phyloP scores from a whole-genome alignment of 306 rosid species.

The Pyrus pyrifolia region DNA sequence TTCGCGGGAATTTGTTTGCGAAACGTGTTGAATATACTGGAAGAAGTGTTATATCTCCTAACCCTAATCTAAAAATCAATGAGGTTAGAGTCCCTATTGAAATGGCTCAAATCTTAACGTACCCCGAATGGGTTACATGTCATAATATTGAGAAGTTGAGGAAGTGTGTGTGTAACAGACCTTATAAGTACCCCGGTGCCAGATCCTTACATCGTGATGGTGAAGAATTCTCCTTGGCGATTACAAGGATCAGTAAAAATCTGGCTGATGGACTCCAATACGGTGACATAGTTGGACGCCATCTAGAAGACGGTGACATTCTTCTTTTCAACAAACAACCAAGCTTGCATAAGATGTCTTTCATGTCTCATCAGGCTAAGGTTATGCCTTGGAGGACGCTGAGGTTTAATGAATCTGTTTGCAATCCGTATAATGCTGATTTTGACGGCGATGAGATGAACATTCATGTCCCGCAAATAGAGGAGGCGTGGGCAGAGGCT shows the following conservation, averaged over 20 bases:
- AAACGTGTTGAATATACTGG: constrained; percentile 94
- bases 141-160: constrained; percentile 88
- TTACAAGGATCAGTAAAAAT: constrained; percentile 32
- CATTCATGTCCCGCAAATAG: constrained; percentile 91
- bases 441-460: constrained; percentile 99
- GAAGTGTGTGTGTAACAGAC: constrained; percentile 80
- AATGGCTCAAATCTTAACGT: constrained; percentile 82
- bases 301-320: constrained; percentile 89
- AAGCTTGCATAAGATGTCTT: constrained; percentile 94
- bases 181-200: constrained; percentile 93
- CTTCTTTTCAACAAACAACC: constrained; percentile 95
- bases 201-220: constrained; percentile 4
- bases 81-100: constrained; percentile 93
- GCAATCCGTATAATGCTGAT: constrained; percentile 97
- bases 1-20: constrained; percentile 87
- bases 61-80: constrained; percentile 84
- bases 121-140: constrained; percentile 80
- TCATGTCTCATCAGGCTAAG: constrained; percentile 93
- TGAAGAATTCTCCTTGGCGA: not conserved
- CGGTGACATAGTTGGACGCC: constrained; percentile 89
- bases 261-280: constrained; percentile 63
- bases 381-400: constrained; percentile 97
- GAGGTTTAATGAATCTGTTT: constrained; percentile 95
- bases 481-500: constrained; percentile 98
- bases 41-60: constrained; percentile 91